A percentile compares a stretch with the other conserved stretches of the same genome.
Evolutionary conservation across 2,329 filamentous ascomycete species (phyloP).

Genomic region (Aspergillus texensis): DNA sequence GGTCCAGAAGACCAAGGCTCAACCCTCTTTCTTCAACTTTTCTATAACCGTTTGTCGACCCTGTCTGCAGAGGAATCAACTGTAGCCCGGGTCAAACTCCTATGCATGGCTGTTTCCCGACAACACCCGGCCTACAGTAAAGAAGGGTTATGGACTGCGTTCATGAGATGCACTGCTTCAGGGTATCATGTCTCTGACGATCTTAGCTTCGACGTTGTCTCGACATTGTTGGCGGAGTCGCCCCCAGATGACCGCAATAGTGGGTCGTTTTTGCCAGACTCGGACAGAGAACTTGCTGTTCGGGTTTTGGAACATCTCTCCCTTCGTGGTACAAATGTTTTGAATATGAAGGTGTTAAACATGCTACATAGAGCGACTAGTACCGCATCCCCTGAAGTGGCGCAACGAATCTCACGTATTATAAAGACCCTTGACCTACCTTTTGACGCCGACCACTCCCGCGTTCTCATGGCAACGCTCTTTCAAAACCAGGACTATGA

Average conservation of each 20-base stretch:
- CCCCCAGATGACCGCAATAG: constrained; percentile 9
- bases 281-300: constrained; percentile 41
- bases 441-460: constrained; percentile 33
- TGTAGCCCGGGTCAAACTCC: constrained; percentile 38
- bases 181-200: constrained; percentile 38
- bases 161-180: constrained; percentile 38
- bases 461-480: constrained; percentile 34
- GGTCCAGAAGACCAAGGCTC: constrained; percentile 40
- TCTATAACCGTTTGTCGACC: constrained; percentile 36
- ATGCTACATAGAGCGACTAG: constrained; percentile 42
- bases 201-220: constrained; percentile 40
- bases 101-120: constrained; percentile 40
- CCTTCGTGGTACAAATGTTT: constrained; percentile 43
- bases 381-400: constrained; percentile 23
- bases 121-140: constrained; percentile 45
- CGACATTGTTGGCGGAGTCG: constrained; percentile 37
- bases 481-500: constrained; percentile 54
- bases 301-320: constrained; percentile 47
- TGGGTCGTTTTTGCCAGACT: constrained; percentile 17
- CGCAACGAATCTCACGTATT: constrained; percentile 30
- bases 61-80: constrained; percentile 34
- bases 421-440: constrained; percentile 32
- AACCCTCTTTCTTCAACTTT: constrained; percentile 47
- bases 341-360: constrained; percentile 53
- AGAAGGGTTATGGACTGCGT: constrained; percentile 32